These are phyloP conservation scores for Penicillium frequentans DNA, from an alignment of 2,329 filamentous ascomycete genomes.

Conservation along the genomic window DNA sequence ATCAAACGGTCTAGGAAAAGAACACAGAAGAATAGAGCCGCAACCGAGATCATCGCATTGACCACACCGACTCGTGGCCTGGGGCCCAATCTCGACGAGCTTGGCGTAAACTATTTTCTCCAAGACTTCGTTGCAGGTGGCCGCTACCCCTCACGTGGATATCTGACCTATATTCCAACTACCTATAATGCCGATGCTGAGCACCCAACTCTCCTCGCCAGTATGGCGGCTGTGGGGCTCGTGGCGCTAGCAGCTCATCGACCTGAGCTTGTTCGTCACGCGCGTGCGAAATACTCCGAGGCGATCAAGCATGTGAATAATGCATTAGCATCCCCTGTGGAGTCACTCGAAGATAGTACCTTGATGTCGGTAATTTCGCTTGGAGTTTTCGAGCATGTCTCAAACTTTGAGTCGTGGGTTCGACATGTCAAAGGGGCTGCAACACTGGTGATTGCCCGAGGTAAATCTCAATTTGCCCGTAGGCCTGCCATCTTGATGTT, in stretches of 20 bases:
- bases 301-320: conserved; percentile 23
- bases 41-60: not conserved
- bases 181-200: conserved; percentile 16
- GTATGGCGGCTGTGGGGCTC: conserved; percentile 29
- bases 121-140: conserved; percentile 17
- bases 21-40: not conserved
- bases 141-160: conserved; percentile 19
- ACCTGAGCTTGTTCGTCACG: conserved; percentile 18
- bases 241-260: conserved; percentile 25
- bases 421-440: conserved; percentile 27
- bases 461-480: conserved; percentile 23
- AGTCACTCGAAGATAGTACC: conserved; percentile 25
- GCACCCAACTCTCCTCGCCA: conserved; percentile 19
- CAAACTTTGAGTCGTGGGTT: conserved; percentile 21
- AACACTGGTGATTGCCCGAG: conserved; percentile 22
- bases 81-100: conserved; percentile 17
- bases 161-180: conserved; percentile 24
- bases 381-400: conserved; percentile 28
- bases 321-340: conserved; percentile 22
- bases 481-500: conserved; percentile 20
- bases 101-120: conserved; percentile 29
- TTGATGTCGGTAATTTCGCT: conserved; percentile 30
- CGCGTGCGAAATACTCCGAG: conserved; percentile 25
- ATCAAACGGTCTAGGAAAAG: conserved; percentile 20
- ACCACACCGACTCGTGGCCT: not conserved